Percentiles rank a stretch among this genome's conserved stretches.
phyloP scores from a whole-genome alignment of 2,329 filamentous ascomycete species.

The Colletotrichum plurivorum region DNA sequence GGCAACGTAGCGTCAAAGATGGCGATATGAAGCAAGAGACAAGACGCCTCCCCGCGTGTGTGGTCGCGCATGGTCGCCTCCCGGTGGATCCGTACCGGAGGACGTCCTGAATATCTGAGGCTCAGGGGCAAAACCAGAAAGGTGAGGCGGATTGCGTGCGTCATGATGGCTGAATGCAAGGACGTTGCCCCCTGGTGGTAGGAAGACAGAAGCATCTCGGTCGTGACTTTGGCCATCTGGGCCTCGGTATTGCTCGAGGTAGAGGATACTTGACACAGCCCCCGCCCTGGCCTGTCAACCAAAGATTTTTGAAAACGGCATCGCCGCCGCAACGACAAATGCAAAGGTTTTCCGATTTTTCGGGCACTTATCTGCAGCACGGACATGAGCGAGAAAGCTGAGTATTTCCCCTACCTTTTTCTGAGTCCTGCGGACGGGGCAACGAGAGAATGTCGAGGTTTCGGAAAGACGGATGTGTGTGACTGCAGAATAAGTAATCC shows the following conservation, averaged over 20 bases:
- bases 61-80: slow-evolving; percentile 5
- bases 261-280: slow-evolving; percentile 17
- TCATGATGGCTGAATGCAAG: slow-evolving; percentile 1
- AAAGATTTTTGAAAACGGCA: slow-evolving; percentile 1
- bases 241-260: slow-evolving; percentile 5
- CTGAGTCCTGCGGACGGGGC: background rate
- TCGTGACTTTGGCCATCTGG: background rate
- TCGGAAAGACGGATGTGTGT: too few species aligned
- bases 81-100: slow-evolving; percentile 4
- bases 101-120: background rate
- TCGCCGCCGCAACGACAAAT: slow-evolving; percentile 6
- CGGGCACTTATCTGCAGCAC: background rate
- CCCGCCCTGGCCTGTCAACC: background rate
- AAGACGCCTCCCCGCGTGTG: background rate
- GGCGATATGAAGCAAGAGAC: background rate
- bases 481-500: too few species aligned
- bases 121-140: background rate
- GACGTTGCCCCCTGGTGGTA: background rate
- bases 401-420: background rate
- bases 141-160: background rate
- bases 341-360: background rate
- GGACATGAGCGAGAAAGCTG: background rate
- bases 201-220: slow-evolving; percentile 10
- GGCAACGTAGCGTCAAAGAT: slow-evolving; percentile 2
- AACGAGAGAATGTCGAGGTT: background rate